Evolutionary conservation across 805 yeast species (phyloP).

Genomic region (Scheffersomyces ergatensis): DNA sequence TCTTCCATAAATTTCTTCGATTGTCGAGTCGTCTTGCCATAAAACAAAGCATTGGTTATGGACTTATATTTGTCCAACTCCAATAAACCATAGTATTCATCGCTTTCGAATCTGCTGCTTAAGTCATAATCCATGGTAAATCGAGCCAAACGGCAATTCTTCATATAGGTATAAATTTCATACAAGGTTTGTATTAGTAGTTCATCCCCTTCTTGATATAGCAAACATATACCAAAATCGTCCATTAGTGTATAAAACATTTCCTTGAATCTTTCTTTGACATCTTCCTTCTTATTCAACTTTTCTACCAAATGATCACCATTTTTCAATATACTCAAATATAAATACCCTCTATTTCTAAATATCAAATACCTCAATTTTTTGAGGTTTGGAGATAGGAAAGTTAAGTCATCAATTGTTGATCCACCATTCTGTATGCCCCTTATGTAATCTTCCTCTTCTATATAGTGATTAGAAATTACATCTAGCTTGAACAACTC

Average conservation of each 20-base stretch:
- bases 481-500: constrained; percentile 69
- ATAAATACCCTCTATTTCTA: constrained; percentile 78
- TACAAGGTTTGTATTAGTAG: constrained; percentile 48
- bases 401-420: constrained; percentile 39
- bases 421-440: constrained; percentile 40
- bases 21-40: background rate
- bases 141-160: constrained; percentile 48
- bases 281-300: constrained; percentile 4
- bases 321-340: constrained; percentile 41
- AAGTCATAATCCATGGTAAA: constrained; percentile 59
- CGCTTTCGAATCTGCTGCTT: constrained; percentile 40
- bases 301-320: constrained; percentile 9
- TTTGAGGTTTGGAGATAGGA: constrained; percentile 66
- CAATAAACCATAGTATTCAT: constrained; percentile 32
- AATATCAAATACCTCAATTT: constrained; percentile 72
- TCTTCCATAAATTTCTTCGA: constrained; percentile 2
- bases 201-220: constrained; percentile 67
- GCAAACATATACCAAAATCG: constrained; percentile 63
- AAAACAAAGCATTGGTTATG: background rate
- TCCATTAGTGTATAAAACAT: constrained; percentile 49
- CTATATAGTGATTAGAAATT: constrained; percentile 43
- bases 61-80: constrained; percentile 14
- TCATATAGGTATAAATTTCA: constrained; percentile 50
- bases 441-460: constrained; percentile 33
- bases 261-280: constrained; percentile 16